Percentiles rank a stretch among this genome's conserved stretches.
Conservation (phyloP, 106 monocot genomes). For the Apostasia shenzhenica region DNA sequence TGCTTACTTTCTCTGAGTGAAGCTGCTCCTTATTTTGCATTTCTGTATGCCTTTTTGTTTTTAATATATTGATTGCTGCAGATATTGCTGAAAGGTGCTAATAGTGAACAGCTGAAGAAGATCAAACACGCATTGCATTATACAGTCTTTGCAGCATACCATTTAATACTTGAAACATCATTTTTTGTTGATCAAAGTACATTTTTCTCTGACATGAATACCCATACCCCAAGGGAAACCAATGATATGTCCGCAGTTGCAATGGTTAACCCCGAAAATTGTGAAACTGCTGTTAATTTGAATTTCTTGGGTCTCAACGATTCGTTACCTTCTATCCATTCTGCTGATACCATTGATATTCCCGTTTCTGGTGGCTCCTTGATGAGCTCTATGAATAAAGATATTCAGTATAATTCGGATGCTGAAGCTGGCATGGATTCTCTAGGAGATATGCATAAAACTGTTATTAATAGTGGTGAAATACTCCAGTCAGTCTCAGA, state of each 20-base stretch:
- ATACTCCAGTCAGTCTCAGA: conserved; percentile 3
- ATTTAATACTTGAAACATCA: conserved; percentile 86
- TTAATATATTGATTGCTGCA: conserved; percentile 16
- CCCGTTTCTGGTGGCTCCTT: conserved; percentile 27
- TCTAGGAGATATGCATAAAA: not conserved
- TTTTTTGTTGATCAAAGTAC: conserved; percentile 86
- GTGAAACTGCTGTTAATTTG: not conserved
- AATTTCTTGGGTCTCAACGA: conserved; percentile 2
- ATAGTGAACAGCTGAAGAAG: conserved; percentile 82
- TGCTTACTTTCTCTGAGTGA: too few relatives aligned
- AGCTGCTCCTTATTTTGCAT: too few relatives aligned
- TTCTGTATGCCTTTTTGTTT: too few relatives aligned
- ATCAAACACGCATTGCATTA: conserved; percentile 70
- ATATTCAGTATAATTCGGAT: not conserved
- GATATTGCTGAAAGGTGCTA: conserved; percentile 86
- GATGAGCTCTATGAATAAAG: conserved; percentile 4
- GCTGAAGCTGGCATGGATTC: conserved; percentile 8
- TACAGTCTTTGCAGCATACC: conserved; percentile 88
- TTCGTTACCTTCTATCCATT: conserved; percentile 1
- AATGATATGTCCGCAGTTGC: not conserved
- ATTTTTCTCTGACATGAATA: conserved; percentile 34
- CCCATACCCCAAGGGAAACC: conserved; percentile 8
- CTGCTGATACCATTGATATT: conserved; percentile 22
- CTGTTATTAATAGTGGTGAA: not conserved
- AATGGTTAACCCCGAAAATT: not conserved